A percentile compares a stretch with the other conserved stretches of the same genome.
Conservation (phyloP, 2,329 filamentous ascomycete genomes). For the Ophiostoma perfectum region DNA sequence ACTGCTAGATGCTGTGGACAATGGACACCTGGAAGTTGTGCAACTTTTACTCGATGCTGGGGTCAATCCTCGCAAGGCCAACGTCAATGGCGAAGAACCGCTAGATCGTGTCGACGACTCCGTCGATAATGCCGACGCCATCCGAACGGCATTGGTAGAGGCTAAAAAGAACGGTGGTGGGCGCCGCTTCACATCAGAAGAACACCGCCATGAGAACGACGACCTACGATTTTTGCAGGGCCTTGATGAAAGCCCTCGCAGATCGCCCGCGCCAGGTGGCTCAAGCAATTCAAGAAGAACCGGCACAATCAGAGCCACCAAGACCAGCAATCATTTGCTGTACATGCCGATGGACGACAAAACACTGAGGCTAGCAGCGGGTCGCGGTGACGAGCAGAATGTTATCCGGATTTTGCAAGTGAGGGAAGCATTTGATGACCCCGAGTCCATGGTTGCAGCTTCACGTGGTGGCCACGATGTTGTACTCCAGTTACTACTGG, state of each 20-base stretch:
- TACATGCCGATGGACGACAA: slow-evolving; percentile 61
- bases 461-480: slow-evolving; percentile 87
- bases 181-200: slow-evolving; percentile 52
- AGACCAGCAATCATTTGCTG: slow-evolving; percentile 58
- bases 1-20: slow-evolving; percentile 92
- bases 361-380: slow-evolving; percentile 55
- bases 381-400: slow-evolving; percentile 56
- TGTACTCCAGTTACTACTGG: slow-evolving; percentile 72
- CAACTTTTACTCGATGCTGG: slow-evolving; percentile 77
- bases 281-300: slow-evolving; percentile 41
- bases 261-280: slow-evolving; percentile 46
- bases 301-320: slow-evolving; percentile 54
- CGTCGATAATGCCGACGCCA: slow-evolving; percentile 71
- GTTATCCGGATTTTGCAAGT: slow-evolving; percentile 58
- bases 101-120: slow-evolving; percentile 75
- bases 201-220: slow-evolving; percentile 49
- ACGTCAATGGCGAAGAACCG: slow-evolving; percentile 87
- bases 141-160: slow-evolving; percentile 62
- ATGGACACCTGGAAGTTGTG: slow-evolving; percentile 85
- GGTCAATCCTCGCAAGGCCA: slow-evolving; percentile 85
- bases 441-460: slow-evolving; percentile 83
- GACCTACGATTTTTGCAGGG: slow-evolving; percentile 47
- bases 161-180: slow-evolving; percentile 53
- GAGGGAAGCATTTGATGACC: slow-evolving; percentile 60
- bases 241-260: slow-evolving; percentile 54